Conservation (phyloP, 768 basidiomycete genomes). For the Naganishia randhawae region DNA sequence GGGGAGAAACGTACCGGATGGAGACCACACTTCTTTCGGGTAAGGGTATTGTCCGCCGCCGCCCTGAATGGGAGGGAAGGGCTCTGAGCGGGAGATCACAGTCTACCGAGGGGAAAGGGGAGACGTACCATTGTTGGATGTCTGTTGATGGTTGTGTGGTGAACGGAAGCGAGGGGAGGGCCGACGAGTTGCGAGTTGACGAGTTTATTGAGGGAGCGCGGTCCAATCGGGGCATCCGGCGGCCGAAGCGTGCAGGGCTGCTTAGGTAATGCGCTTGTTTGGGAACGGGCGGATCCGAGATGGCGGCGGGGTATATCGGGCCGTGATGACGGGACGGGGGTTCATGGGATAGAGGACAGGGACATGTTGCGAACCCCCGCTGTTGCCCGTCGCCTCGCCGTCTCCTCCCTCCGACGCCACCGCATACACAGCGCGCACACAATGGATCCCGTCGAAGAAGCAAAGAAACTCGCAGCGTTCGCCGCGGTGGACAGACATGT, state of each 20-base stretch:
- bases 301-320: no score
- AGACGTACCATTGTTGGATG: no score
- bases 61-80: constrained; percentile 18
- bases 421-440: no score
- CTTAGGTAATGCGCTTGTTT: no score
- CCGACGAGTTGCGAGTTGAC: not conserved
- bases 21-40: constrained; percentile 92
- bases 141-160: not conserved
- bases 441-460: constrained; percentile 60
- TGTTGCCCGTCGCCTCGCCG: no score
- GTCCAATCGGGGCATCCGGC: no score
- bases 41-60: constrained; percentile 69
- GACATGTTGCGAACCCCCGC: no score
- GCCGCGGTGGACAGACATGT: constrained; percentile 91
- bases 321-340: no score
- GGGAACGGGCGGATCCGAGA: no score
- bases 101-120: not conserved
- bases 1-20: constrained; percentile 61
- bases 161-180: not conserved
- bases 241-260: no score
- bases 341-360: no score
- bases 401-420: no score
- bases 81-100: not conserved
- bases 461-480: constrained; percentile 87
- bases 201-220: not conserved